Evolutionary conservation across 371 early-diverging fungal genomes (phyloP).

Genomic region (Mortierella sp.): DNA sequence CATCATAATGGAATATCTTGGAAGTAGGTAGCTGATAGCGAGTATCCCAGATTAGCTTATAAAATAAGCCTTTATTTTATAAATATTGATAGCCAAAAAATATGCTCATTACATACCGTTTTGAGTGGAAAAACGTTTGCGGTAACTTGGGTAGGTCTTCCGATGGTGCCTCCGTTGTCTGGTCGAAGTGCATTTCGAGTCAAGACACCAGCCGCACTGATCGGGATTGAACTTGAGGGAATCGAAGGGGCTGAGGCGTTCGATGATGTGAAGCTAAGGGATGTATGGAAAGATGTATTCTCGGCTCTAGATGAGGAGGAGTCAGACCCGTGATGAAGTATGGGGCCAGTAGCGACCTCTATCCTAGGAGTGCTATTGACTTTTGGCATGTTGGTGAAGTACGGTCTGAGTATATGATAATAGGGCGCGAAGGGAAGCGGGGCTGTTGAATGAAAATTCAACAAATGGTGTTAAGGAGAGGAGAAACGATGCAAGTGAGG

Average conservation of each 20-base stretch:
- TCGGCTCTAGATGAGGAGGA: not conserved
- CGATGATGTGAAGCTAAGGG: not conserved
- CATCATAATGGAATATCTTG: constrained; percentile 46
- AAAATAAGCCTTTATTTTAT: not conserved
- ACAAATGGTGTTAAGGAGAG: not conserved
- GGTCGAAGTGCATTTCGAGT: constrained; percentile 35
- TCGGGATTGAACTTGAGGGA: not conserved
- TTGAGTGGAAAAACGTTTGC: constrained; percentile 36
- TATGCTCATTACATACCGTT: not conserved
- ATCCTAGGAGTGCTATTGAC: not conserved
- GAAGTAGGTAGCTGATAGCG: constrained; percentile 12
- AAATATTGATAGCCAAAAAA: not conserved
- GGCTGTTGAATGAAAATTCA: too few relatives aligned
- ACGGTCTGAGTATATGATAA: too few relatives aligned
- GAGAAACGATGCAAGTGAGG: not conserved
- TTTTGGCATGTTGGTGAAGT: not conserved
- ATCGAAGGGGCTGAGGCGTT: not conserved
- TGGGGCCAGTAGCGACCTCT: not conserved
- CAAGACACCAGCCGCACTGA: not conserved
- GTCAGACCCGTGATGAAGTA: not conserved
- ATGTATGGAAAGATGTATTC: not conserved
- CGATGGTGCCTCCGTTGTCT: constrained; percentile 25
- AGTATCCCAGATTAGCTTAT: too few relatives aligned
- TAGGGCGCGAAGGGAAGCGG: too few relatives aligned
- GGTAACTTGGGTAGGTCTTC: constrained; percentile 6